phyloP scores from a whole-genome alignment of 2,329 filamentous ascomycete species.

The Ceratocystis destructans region DNA sequence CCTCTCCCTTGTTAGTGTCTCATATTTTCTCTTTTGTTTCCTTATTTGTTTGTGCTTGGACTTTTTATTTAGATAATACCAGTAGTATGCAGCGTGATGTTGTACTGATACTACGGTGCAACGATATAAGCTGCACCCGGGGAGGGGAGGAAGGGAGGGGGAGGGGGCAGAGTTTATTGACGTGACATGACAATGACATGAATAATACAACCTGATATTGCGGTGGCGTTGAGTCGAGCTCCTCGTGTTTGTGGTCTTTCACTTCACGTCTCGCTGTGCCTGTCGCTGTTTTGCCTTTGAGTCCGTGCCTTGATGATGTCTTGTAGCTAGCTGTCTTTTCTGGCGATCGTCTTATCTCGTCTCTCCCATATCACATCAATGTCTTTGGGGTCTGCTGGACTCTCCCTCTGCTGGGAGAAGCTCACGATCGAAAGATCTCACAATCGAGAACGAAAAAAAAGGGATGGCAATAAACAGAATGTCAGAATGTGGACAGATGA shows the following conservation, averaged over 20 bases:
- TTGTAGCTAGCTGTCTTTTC: no score
- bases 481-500: no score
- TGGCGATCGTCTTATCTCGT: no score
- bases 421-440: background rate
- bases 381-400: background rate
- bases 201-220: conserved; percentile 3
- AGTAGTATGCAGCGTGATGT: background rate
- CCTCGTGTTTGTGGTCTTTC: background rate
- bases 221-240: background rate
- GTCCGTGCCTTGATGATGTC: no score
- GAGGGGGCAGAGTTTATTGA: background rate
- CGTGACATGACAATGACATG: conserved; percentile 2
- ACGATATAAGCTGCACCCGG: background rate
- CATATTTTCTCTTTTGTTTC: background rate
- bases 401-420: background rate
- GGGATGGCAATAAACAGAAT: background rate
- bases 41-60: conserved; percentile 1
- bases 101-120: background rate
- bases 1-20: background rate
- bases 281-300: background rate
- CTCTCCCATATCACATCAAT: background rate
- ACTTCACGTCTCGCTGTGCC: background rate
- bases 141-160: background rate
- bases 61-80: background rate
- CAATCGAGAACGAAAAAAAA: background rate